Evolutionary conservation across 495 filamentous ascomycete species (phyloP).

Genomic region (Aspergillus asperescens): DNA sequence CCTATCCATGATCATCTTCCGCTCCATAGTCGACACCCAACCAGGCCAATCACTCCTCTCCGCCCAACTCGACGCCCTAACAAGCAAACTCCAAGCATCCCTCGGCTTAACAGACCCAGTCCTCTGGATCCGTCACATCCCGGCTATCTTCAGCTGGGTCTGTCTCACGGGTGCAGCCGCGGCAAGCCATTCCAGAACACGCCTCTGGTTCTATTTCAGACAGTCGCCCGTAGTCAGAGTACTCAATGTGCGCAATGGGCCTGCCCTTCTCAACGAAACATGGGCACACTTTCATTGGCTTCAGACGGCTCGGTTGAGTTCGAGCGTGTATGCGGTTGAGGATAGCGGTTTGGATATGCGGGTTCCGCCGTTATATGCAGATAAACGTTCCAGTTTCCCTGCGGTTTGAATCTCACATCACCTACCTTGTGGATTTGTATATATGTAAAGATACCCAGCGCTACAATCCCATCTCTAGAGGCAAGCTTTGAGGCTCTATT

Average conservation of each 20-base stretch:
- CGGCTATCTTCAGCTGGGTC: not conserved
- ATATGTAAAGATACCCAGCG: too few relatives aligned
- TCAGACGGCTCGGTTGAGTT: not conserved
- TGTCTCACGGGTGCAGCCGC: conserved; percentile 1
- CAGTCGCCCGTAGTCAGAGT: not conserved
- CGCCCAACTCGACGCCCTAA: not conserved
- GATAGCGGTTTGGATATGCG: not conserved
- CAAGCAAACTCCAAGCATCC: not conserved
- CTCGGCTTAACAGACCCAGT: not conserved
- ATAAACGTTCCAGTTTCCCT: too few relatives aligned
- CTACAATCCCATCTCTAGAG: too few relatives aligned
- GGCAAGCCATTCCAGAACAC: not conserved
- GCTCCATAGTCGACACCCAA: not conserved
- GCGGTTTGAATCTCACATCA: too few relatives aligned
- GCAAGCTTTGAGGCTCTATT: too few relatives aligned
- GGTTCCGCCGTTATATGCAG: too few relatives aligned
- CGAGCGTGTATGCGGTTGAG: not conserved
- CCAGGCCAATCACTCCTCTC: not conserved
- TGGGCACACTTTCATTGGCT: conserved; percentile 6
- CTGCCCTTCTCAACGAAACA: not conserved
- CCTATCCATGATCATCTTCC: not conserved
- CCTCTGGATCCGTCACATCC: not conserved
- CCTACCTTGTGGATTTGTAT: too few relatives aligned
- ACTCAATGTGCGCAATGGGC: not conserved
- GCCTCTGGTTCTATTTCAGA: conserved; percentile 9